These are phyloP conservation scores for Cercospora brassicicola DNA, from an alignment of 2,329 filamentous ascomycete species.

Conservation along the genomic window DNA sequence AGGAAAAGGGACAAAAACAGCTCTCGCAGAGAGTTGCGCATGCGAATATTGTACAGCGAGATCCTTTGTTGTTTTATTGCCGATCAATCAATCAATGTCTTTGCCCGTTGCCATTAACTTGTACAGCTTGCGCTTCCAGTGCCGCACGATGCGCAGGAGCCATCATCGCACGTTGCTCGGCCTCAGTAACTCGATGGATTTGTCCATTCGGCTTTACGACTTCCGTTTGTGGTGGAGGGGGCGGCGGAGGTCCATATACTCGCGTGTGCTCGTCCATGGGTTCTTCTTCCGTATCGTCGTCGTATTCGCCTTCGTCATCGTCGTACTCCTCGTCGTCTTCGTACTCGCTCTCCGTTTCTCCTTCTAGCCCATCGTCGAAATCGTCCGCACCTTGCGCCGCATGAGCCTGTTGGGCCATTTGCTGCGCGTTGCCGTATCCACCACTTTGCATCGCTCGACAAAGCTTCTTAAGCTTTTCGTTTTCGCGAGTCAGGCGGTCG, in stretches of 20 bases:
- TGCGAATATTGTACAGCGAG: slow-evolving; percentile 16
- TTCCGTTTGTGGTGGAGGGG: slow-evolving; percentile 43
- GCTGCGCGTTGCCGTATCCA: slow-evolving; percentile 62
- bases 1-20: background rate
- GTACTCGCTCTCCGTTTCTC: slow-evolving; percentile 64
- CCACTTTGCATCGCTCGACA: slow-evolving; percentile 97
- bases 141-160: slow-evolving; percentile 23
- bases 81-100: slow-evolving; percentile 13
- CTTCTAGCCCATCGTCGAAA: slow-evolving; percentile 40
- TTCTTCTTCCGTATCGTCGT: slow-evolving; percentile 62
- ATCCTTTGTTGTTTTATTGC: background rate
- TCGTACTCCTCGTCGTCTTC: slow-evolving; percentile 68
- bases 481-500: slow-evolving; percentile 78
- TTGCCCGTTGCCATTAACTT: slow-evolving; percentile 23
- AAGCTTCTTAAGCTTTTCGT: slow-evolving; percentile 87
- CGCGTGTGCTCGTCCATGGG: slow-evolving; percentile 39
- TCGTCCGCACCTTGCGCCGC: slow-evolving; percentile 26
- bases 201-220: slow-evolving; percentile 30
- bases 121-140: slow-evolving; percentile 18
- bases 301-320: slow-evolving; percentile 63
- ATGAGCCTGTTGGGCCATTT: slow-evolving; percentile 25
- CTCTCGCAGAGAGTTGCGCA: slow-evolving; percentile 4
- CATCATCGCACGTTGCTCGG: slow-evolving; percentile 26
- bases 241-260: slow-evolving; percentile 50
- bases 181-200: slow-evolving; percentile 21